Percentiles rank a stretch among this genome's conserved stretches.
These are phyloP conservation scores for Pyrenopolyporus hunteri DNA, from an alignment of 495 filamentous ascomycete species.

Conservation along the genomic window DNA sequence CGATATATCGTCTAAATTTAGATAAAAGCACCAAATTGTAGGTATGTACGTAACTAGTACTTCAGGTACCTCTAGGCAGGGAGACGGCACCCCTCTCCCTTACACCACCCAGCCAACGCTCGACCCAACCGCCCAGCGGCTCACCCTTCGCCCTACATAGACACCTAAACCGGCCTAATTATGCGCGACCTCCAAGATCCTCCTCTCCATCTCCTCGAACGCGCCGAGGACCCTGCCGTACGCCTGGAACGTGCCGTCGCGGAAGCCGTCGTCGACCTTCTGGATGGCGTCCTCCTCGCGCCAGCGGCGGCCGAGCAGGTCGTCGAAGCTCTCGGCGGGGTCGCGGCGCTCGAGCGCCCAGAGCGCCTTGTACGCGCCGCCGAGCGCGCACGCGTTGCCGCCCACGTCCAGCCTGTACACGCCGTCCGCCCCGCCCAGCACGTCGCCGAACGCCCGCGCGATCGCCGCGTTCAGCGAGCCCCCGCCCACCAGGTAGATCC, in stretches of 20 bases:
- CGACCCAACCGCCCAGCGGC: too few relatives aligned
- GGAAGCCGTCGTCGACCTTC: slow-evolving; percentile 83
- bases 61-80: too few relatives aligned
- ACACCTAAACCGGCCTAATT: slow-evolving; percentile 40
- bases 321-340: slow-evolving; percentile 76
- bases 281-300: slow-evolving; percentile 80
- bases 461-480: slow-evolving; percentile 89
- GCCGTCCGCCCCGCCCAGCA: slow-evolving; percentile 86
- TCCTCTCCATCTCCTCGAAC: slow-evolving; percentile 79
- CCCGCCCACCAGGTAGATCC: slow-evolving; percentile 93
- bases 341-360: slow-evolving; percentile 78
- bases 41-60: too few relatives aligned
- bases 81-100: too few relatives aligned
- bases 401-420: slow-evolving; percentile 92
- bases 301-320: slow-evolving; percentile 82
- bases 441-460: slow-evolving; percentile 77
- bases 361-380: slow-evolving; percentile 95
- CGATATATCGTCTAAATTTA: too few relatives aligned
- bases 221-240: slow-evolving; percentile 79
- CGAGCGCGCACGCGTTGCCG: slow-evolving; percentile 94
- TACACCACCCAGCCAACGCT: too few relatives aligned
- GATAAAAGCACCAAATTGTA: too few relatives aligned
- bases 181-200: slow-evolving; percentile 62
- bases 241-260: slow-evolving; percentile 68
- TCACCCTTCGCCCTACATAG: too few relatives aligned